A percentile compares a stretch with the other conserved stretches of the same genome.
Evolutionary conservation across 306 rosid species (phyloP).

Genomic region (Vigna reflexopilosa): DNA sequence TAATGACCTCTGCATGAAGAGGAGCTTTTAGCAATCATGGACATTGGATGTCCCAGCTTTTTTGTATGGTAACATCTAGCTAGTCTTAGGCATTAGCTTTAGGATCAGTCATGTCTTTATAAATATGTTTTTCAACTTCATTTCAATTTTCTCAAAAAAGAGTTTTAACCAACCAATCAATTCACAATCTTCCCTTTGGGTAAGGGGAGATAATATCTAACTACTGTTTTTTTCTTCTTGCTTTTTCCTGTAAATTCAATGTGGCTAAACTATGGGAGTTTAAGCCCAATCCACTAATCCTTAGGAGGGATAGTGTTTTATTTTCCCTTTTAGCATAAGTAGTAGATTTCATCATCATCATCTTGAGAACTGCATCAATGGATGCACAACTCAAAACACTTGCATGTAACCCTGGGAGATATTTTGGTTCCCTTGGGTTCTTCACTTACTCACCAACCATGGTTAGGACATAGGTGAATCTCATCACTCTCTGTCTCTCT

Average conservation of each 20-base stretch:
- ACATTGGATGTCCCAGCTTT: constrained; percentile 73
- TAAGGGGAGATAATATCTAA: constrained; percentile 57
- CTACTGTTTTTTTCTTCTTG: constrained; percentile 23
- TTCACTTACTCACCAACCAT: constrained; percentile 93
- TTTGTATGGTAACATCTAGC: constrained; percentile 69
- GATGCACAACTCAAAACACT: constrained; percentile 81
- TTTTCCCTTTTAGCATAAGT: constrained; percentile 53
- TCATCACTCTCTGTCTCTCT: constrained; percentile 43
- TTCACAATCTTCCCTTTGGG: constrained; percentile 63
- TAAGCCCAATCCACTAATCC: constrained; percentile 61
- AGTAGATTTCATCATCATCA: constrained; percentile 66
- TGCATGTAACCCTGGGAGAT: constrained; percentile 91
- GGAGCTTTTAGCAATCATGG: constrained; percentile 59
- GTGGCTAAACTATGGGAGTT: constrained; percentile 86
- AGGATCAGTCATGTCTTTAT: constrained; percentile 51
- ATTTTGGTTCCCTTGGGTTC: constrained; percentile 96
- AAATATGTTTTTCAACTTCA: constrained; percentile 45
- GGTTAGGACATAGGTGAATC: constrained; percentile 96
- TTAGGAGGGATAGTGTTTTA: constrained; percentile 65
- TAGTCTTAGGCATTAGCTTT: constrained; percentile 60
- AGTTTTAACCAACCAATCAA: constrained; percentile 59
- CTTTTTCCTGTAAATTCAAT: constrained; percentile 55
- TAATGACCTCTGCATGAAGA: constrained; percentile 53
- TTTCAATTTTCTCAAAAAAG: constrained; percentile 51
- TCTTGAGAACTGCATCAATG: constrained; percentile 77